Base-by-base conservation (phyloP, 768 basidiomycete species). In the Trametes maxima region DNA sequence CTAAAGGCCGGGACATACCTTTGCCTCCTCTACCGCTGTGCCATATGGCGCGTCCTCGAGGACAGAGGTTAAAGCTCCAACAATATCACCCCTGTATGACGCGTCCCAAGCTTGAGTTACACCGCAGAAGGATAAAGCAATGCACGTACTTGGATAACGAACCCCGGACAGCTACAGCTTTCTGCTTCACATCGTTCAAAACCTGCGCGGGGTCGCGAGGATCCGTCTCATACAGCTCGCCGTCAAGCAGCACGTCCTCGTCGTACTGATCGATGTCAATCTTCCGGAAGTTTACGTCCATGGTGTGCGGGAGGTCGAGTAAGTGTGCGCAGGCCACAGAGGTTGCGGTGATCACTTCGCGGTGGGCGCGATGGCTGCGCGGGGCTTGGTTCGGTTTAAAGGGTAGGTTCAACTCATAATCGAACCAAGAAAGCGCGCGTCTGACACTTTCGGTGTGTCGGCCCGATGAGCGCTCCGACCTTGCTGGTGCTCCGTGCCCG, bases 201-300 rank as follows among this genome's bases (percentile, higher is more conserved):
- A 89, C 87, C 62, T 89, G 86, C 0, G 82, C 78, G 2, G 94
- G 88, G 50, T 86, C 85, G 54, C 94, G 80, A 7, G 92, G 89
- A 71, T 98, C 95, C 2, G 90, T 82, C 33, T 92, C 89, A 72
- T 89, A 95, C 28, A 98, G 84, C 66, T 96, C 94, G 16, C 84
- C 84, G 60, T 95, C 91, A 46, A 88, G 83, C 7, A 98, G 76
- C 22, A 86, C 83, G 68, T 98, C 96, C 74, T 98, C 96, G 72
- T 98, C 96, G 77, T 87, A 93, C 42, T 79, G 82, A 77, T 98
- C 96, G 70, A 98, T 89, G 78, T 98, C 89, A 76, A 97, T 94
- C 76, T 95, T 95, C 68, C 95, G 82, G 76, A 94, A 97, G 54
- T 86, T 85, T 62, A 72, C 72, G 49, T 82, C 80, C 79, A 80